Evolutionary conservation across 73 alveolate genomes (phyloP).

Genomic region (Uronychia binucleata): DNA sequence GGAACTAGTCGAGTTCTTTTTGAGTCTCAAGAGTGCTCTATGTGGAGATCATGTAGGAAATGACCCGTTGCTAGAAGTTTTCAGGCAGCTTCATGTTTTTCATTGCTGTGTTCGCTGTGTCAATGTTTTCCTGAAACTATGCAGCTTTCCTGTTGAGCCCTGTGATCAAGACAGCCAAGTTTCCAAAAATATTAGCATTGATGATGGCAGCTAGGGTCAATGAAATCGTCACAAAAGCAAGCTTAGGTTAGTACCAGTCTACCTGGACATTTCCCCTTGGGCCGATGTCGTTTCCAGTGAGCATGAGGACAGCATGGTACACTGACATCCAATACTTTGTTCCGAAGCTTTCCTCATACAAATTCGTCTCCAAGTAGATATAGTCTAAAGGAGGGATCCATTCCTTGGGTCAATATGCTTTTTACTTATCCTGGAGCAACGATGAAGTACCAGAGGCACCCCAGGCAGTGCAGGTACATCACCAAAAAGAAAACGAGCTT

Average conservation of each 20-base stretch:
- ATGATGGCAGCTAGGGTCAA: conserved; percentile 50
- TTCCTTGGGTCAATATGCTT: not conserved
- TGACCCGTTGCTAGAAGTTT: conserved; percentile 26
- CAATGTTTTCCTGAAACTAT: conserved; percentile 33
- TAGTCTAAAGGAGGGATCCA: conserved; percentile 65
- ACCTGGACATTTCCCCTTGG: conserved; percentile 30
- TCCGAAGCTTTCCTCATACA: conserved; percentile 23
- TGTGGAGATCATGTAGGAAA: conserved; percentile 24
- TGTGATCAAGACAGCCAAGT: conserved; percentile 50
- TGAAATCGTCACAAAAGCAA: conserved; percentile 12
- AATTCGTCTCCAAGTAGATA: conserved; percentile 31
- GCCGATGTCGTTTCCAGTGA: conserved; percentile 47
- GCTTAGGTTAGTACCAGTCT: not conserved
- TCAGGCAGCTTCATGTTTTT: conserved; percentile 58
- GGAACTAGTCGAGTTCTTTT: conserved; percentile 40
- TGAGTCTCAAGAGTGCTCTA: conserved; percentile 12
- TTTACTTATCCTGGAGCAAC: conserved; percentile 6
- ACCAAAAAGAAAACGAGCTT: conserved; percentile 38
- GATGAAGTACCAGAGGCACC: conserved; percentile 54
- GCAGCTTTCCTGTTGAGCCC: conserved; percentile 47
- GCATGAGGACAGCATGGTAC: conserved; percentile 51
- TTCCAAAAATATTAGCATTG: conserved; percentile 62
- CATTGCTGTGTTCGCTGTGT: conserved; percentile 54
- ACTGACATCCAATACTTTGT: conserved; percentile 34
- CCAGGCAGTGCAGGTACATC: conserved; percentile 52